Conservation (phyloP, 192 early-diverging fungal genomes). For the Kickxella alabastrina region DNA sequence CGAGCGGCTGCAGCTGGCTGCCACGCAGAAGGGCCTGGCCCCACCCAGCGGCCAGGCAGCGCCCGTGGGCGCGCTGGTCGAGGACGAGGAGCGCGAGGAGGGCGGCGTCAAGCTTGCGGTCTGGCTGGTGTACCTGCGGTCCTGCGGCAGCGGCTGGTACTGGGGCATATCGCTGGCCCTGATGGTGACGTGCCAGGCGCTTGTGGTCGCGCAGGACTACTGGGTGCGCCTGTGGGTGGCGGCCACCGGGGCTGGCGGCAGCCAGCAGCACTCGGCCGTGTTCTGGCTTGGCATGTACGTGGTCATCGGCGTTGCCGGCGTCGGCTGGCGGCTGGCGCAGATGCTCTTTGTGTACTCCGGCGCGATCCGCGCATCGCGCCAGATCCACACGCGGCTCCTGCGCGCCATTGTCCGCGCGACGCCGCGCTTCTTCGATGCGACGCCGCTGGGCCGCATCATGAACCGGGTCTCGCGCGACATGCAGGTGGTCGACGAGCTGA, state of each 20-base stretch:
- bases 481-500: slow-evolving; percentile 65
- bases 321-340: slow-evolving; percentile 39
- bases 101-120: slow-evolving; percentile 68
- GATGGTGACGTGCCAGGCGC: slow-evolving; percentile 46
- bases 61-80: slow-evolving; percentile 59
- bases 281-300: slow-evolving; percentile 69
- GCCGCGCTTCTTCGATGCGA: slow-evolving; percentile 83
- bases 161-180: slow-evolving; percentile 53
- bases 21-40: slow-evolving; percentile 37
- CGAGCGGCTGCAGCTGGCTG: slow-evolving; percentile 15
- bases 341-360: slow-evolving; percentile 49
- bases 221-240: slow-evolving; percentile 64
- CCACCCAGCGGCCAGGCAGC: slow-evolving; percentile 15
- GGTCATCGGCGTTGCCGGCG: slow-evolving; percentile 49
- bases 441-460: slow-evolving; percentile 77
- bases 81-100: slow-evolving; percentile 74
- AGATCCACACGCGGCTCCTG: slow-evolving; percentile 57
- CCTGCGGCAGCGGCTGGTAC: slow-evolving; percentile 59
- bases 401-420: slow-evolving; percentile 61
- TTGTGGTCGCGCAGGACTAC: slow-evolving; percentile 56
- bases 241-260: background rate
- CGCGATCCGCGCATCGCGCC: slow-evolving; percentile 56
- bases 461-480: slow-evolving; percentile 88
- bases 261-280: slow-evolving; percentile 31
- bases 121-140: slow-evolving; percentile 69